Percentiles rank a stretch among this genome's conserved stretches.
phyloP scores from a whole-genome alignment of 257 asterid species.

The Przewalskia tangutica region DNA sequence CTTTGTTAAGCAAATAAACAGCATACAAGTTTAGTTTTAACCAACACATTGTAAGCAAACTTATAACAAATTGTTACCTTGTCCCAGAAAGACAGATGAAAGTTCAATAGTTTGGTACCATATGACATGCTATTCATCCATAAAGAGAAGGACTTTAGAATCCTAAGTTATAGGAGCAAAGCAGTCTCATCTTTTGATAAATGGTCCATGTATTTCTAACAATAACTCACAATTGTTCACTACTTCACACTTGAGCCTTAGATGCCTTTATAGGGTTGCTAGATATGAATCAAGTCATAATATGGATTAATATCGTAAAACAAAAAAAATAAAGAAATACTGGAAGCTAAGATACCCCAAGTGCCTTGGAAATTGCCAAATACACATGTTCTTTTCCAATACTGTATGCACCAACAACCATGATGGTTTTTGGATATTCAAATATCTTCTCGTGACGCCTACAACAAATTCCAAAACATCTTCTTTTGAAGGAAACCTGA shows the following conservation, averaged over 20 bases:
- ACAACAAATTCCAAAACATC: slow-evolving; percentile 20
- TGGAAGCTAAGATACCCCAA: slow-evolving; percentile 13
- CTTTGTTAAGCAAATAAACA: neutral
- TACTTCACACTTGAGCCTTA: neutral
- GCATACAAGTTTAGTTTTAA: neutral
- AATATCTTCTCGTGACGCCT: slow-evolving; percentile 5
- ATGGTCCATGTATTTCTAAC: neutral
- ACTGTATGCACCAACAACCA: slow-evolving; percentile 25
- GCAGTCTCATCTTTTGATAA: neutral
- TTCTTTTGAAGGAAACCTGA: slow-evolving; percentile 23
- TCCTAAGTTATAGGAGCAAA: neutral
- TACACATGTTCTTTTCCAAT: slow-evolving; percentile 28
- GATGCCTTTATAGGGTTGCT: neutral
- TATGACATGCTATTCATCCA: slow-evolving; percentile 3
- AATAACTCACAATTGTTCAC: neutral
- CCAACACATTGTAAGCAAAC: neutral
- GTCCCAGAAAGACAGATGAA: neutral
- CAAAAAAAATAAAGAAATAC: neutral
- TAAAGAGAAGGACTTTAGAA: neutral
- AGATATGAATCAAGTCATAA: neutral
- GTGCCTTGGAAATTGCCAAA: slow-evolving; percentile 21
- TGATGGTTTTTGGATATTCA: slow-evolving; percentile 13
- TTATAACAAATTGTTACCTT: neutral
- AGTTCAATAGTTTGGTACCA: neutral
- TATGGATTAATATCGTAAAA: neutral